Evolutionary conservation across 1,284 basidiomycete genomes (phyloP).

Genomic region (Rhodofomes roseus): DNA sequence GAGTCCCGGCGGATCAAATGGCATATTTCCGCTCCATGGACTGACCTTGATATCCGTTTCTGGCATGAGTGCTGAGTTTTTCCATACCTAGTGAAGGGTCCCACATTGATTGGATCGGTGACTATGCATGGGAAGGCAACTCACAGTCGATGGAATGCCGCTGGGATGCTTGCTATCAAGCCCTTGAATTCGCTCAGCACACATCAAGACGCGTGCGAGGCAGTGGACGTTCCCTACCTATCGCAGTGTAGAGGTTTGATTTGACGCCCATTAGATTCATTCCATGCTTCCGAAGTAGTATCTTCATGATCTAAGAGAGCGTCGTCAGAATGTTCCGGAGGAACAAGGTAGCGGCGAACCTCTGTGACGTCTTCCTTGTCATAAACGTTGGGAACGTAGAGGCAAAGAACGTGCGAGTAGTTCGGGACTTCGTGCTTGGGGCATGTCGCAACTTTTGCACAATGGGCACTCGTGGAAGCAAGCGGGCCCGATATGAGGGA

Average conservation of each 20-base stretch:
- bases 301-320: constrained; percentile 54
- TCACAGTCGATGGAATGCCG: constrained; percentile 64
- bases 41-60: constrained; percentile 59
- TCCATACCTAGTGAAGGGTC: constrained; percentile 51
- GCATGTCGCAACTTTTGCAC: constrained; percentile 64
- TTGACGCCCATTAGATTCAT: constrained; percentile 65
- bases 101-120: background rate
- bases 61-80: constrained; percentile 51
- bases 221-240: constrained; percentile 37
- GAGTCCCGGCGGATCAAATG: background rate
- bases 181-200: constrained; percentile 33
- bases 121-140: constrained; percentile 7
- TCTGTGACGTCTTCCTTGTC: constrained; percentile 54
- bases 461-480: constrained; percentile 46
- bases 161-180: constrained; percentile 73
- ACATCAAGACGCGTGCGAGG: background rate
- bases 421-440: constrained; percentile 44
- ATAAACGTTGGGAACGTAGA: constrained; percentile 71
- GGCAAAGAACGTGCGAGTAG: constrained; percentile 60
- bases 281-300: constrained; percentile 61
- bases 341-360: constrained; percentile 30
- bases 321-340: background rate
- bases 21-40: background rate
- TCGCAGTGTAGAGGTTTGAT: constrained; percentile 59
- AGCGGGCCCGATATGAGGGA: constrained; percentile 63